A percentile compares a stretch with the other conserved stretches of the same genome.
Evolutionary conservation across 2,329 filamentous ascomycete species (phyloP).

Genomic region (Diaporthe ilicicola): DNA sequence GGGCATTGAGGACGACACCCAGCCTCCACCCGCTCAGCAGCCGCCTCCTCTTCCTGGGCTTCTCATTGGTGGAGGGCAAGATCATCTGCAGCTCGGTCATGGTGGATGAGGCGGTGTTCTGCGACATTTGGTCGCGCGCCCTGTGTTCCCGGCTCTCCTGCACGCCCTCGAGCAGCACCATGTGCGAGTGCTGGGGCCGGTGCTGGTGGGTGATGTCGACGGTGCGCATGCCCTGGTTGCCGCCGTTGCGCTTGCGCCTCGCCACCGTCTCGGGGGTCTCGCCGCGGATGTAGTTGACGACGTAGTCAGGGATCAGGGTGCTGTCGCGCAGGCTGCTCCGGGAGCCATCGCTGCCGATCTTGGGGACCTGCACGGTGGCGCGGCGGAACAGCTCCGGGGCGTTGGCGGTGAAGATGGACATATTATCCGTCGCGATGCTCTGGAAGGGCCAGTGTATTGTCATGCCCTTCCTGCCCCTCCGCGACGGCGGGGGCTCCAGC

Average conservation of each 20-base stretch:
- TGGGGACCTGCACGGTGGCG: conserved; percentile 20
- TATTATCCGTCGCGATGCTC: conserved; percentile 41
- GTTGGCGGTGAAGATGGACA: conserved; percentile 34
- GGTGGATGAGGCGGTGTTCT: conserved; percentile 29
- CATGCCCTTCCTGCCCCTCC: conserved; percentile 30
- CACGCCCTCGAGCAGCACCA: conserved; percentile 45
- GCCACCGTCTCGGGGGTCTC: conserved; percentile 64
- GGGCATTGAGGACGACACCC: conserved; percentile 54
- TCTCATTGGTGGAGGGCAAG: conserved; percentile 29
- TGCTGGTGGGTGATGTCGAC: conserved; percentile 44
- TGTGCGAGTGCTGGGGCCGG: conserved; percentile 43
- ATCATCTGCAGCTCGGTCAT: conserved; percentile 34
- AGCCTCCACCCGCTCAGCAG: conserved; percentile 56
- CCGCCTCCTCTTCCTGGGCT: conserved; percentile 34
- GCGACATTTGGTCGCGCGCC: conserved; percentile 23
- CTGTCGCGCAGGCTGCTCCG: conserved; percentile 41
- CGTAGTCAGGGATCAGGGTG: conserved; percentile 63
- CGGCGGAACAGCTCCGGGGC: conserved; percentile 23
- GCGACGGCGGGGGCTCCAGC: conserved; percentile 27
- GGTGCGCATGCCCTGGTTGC: conserved; percentile 41
- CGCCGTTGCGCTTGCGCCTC: conserved; percentile 50
- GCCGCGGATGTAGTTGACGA: conserved; percentile 62
- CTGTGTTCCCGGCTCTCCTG: conserved; percentile 21
- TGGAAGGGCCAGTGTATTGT: conserved; percentile 48
- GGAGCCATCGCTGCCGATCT: conserved; percentile 31